Percentiles rank a stretch among this genome's conserved stretches.
These are phyloP conservation scores for Cynara cardunculus DNA, from an alignment of 129 eudicot species.

Conservation along the genomic window DNA sequence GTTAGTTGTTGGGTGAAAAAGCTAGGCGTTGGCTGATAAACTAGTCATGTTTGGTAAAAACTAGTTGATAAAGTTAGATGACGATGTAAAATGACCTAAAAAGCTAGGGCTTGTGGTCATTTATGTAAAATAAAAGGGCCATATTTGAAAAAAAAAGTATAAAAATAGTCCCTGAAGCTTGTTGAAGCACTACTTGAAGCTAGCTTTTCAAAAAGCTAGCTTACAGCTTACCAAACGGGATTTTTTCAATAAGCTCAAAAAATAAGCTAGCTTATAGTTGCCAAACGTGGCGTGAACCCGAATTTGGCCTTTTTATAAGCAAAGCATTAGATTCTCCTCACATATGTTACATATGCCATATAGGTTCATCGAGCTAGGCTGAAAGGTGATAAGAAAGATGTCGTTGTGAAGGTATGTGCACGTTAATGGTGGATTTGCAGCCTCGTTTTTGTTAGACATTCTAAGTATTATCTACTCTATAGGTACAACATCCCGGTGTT, in stretches of 20 bases:
- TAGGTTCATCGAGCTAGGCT: constrained; percentile 94
- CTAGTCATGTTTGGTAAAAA: not conserved
- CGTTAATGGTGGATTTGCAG: not conserved
- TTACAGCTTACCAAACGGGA: not conserved
- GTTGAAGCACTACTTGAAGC: not conserved
- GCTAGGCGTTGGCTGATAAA: not conserved
- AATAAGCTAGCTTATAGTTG: not conserved
- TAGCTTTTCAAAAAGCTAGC: not conserved
- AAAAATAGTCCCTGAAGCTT: not conserved
- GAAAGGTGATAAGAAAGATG: constrained; percentile 69
- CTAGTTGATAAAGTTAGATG: not conserved
- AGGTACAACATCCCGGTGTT: constrained; percentile 97
- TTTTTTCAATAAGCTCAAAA: not conserved
- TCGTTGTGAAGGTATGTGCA: constrained; percentile 81
- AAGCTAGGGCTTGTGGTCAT: not conserved
- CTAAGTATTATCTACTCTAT: not conserved
- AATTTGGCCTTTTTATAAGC: not conserved
- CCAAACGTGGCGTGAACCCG: not conserved
- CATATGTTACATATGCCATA: constrained; percentile 12
- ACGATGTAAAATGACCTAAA: not conserved
- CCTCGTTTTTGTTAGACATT: not conserved
- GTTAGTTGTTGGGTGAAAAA: not conserved
- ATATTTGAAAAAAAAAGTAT: not conserved
- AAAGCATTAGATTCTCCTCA: not conserved
- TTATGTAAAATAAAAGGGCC: not conserved